A percentile compares a stretch with the other conserved stretches of the same genome.
Conservation (phyloP, 192 early-diverging fungal genomes). For the Backusella sp. region DNA sequence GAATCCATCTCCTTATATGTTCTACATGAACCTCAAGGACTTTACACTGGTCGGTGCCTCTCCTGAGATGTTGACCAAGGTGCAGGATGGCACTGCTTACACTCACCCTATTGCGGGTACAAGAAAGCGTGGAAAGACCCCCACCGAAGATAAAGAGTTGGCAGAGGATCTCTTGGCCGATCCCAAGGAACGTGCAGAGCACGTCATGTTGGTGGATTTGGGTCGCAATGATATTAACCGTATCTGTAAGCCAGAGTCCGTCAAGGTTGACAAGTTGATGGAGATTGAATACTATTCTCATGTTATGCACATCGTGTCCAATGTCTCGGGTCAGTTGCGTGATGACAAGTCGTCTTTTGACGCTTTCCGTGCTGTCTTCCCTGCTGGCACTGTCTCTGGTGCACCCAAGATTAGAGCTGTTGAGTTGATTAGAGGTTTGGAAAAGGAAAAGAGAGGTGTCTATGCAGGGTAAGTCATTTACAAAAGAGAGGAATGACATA, state of each 20-base stretch:
- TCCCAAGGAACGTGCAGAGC: slow-evolving; percentile 96
- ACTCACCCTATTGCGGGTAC: slow-evolving; percentile 99
- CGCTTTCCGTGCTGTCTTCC: slow-evolving; percentile 97
- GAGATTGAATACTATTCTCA: slow-evolving; percentile 95
- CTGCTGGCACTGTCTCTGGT: slow-evolving; percentile 97
- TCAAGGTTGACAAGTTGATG: slow-evolving; percentile 96
- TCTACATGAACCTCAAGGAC: slow-evolving; percentile 92
- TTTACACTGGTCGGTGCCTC: slow-evolving; percentile 97
- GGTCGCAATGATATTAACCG: slow-evolving; percentile 99
- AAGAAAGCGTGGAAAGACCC: slow-evolving; percentile 82
- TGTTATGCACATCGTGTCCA: slow-evolving; percentile 99
- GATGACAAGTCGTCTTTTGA: slow-evolving; percentile 90
- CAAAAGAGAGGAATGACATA: background rate
- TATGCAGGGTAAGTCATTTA: slow-evolving; percentile 61
- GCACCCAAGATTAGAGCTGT: slow-evolving; percentile 98
- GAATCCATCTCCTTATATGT: slow-evolving; percentile 99
- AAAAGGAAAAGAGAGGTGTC: slow-evolving; percentile 90
- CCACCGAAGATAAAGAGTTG: slow-evolving; percentile 86
- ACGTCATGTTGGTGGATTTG: slow-evolving; percentile 99
- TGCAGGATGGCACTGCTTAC: slow-evolving; percentile 75
- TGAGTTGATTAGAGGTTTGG: slow-evolving; percentile 89
- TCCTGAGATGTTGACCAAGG: slow-evolving; percentile 97
- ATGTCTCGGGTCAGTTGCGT: slow-evolving; percentile 88
- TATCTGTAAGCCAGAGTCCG: slow-evolving; percentile 89
- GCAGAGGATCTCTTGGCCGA: slow-evolving; percentile 88